phyloP scores from a whole-genome alignment of 169 alveolate genomes.

The Plasmodium adleri region DNA sequence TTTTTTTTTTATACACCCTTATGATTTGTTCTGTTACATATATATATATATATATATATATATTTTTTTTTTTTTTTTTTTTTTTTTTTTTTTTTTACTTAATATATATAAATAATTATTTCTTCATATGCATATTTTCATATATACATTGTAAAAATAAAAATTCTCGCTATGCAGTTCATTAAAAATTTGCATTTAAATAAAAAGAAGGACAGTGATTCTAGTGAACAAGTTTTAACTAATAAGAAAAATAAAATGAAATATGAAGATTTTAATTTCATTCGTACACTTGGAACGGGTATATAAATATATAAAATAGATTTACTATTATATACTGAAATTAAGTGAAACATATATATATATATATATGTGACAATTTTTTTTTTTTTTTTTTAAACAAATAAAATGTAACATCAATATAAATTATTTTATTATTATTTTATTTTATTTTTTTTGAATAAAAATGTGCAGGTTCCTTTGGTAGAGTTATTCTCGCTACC shows the following conservation, averaged over 20 bases:
- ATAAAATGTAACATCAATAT: not conserved
- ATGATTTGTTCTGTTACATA: slow-evolving; percentile 7
- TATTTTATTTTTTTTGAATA: not conserved
- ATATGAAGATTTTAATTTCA: slow-evolving; percentile 72
- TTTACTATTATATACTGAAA: not conserved
- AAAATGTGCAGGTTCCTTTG: slow-evolving; percentile 91
- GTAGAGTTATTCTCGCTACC: slow-evolving; percentile 94
- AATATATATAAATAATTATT: slow-evolving; percentile 12
- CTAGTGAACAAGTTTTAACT: not conserved
- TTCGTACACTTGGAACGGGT: slow-evolving; percentile 77
- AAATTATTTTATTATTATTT: not conserved
- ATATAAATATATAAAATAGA: not conserved
- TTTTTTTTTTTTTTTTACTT: not conserved
- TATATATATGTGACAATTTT: not conserved
- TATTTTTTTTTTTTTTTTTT: slow-evolving; percentile 13
- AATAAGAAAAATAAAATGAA: slow-evolving; percentile 58
- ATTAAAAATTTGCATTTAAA: slow-evolving; percentile 50
- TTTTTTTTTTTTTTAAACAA: not conserved
- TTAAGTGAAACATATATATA: not conserved
- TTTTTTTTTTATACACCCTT: not conserved
- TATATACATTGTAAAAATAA: no score
- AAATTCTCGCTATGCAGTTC: slow-evolving; percentile 15
- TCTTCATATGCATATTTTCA: no score
- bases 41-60: not conserved
- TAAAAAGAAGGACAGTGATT: slow-evolving; percentile 36